Base-by-base conservation (phyloP, 495 filamentous ascomycete genomes). In the Schizothecium vesticola region DNA sequence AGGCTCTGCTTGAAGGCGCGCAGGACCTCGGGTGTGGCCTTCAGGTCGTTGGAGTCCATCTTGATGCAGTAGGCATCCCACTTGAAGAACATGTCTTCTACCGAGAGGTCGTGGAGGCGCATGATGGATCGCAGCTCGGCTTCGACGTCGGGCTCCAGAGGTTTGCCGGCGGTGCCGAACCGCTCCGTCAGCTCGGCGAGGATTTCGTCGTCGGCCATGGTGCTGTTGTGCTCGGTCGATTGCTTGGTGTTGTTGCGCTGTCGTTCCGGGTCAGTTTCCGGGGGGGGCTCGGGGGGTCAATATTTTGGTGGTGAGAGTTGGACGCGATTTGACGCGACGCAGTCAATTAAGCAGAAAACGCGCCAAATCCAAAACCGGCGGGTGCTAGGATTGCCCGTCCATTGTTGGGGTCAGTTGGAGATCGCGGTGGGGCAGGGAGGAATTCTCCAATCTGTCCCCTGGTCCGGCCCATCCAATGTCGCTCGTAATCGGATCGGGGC, bases 11-110 rank as follows among this genome's bases (percentile, higher is more conserved):
- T 97, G 70, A 99, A 91, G 56, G 86, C 84, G 64, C 88, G 82
- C 56, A 91, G 85, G 1, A 85, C 91, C 21, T 89, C 84, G 26
- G 93, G 75, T 68, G 88, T 86, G 65, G 94, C 75, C 63, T 86
- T 91, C 56, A 86, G 88, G 69, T 92, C 89, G 23, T 94, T 91
- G 51, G 83, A 73, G 22, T 83, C 84, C 91, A 97, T 95, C 80
- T 94, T 97, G 71, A 99, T 90, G 75, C 88, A 90, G 82, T 97
- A 98, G 0, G 92, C 92, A 73, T 99, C 94, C 95, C 95, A 99
- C 86, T 97, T 97, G 86, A 89, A 97, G 76, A 90, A 97, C 21
- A 97, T 83, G 72, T 99, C 94, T 74, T 97, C 86, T 26, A 86
- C 82, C 29, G 85, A 82, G 66, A 97, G 85, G 22, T 85, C 84